These are phyloP conservation scores for Fusarium verticillioides DNA, from an alignment of 2,329 filamentous ascomycete species.

Conservation along the genomic window DNA sequence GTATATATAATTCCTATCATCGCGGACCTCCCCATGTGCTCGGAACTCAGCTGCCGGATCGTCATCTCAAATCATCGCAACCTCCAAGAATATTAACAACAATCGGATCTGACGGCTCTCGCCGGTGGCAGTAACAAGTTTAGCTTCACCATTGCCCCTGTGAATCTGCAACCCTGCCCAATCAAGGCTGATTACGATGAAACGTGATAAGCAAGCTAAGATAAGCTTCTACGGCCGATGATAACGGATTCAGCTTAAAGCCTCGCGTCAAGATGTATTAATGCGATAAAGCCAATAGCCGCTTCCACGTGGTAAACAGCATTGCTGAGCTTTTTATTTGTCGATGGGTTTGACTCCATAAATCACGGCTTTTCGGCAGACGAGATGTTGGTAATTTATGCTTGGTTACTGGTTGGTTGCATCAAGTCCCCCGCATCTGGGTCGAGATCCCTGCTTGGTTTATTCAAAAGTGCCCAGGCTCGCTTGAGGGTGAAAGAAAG, in stretches of 20 bases:
- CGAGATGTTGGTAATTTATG: background rate
- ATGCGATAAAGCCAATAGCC: background rate
- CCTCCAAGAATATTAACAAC: background rate
- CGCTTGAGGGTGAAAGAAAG: accelerated
- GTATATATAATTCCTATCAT: background rate
- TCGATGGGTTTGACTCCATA: background rate
- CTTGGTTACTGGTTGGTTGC: background rate
- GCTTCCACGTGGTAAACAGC: background rate
- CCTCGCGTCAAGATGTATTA: background rate
- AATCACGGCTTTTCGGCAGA: background rate
- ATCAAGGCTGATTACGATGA: background rate
- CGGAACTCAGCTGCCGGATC: background rate
- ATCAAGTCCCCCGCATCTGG: background rate
- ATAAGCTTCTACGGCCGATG: background rate
- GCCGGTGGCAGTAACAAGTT: background rate
- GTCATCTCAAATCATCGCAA: background rate
- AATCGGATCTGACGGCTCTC: slow-evolving; percentile 2
- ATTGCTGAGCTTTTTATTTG: background rate
- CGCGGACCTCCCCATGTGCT: background rate
- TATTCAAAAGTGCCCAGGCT: background rate
- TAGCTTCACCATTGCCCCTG: background rate
- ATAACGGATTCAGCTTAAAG: background rate
- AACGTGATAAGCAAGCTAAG: background rate
- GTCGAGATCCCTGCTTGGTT: accelerated
- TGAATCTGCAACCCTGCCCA: background rate